Percentiles rank a stretch among this genome's conserved stretches.
Evolutionary conservation across 2,329 filamentous ascomycete genomes (phyloP).

Genomic region (Aspergillus bombycis): DNA sequence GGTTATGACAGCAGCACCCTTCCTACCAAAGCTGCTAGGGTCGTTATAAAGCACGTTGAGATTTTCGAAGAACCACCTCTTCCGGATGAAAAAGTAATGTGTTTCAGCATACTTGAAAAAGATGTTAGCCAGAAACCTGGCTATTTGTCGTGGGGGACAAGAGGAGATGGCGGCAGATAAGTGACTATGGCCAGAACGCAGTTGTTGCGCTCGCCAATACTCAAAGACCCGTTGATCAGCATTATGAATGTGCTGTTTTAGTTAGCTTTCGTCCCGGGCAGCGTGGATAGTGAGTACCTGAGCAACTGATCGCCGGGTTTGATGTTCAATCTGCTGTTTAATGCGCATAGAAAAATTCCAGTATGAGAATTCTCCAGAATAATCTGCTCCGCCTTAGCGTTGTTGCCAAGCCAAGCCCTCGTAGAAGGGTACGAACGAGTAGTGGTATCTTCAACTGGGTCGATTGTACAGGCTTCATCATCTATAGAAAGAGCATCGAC

Average conservation of each 20-base stretch:
- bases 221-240: conserved; percentile 29
- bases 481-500: not conserved
- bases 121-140: conserved; percentile 51
- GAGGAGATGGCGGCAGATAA: conserved; percentile 42
- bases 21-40: conserved; percentile 37
- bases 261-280: not conserved
- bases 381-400: conserved; percentile 38
- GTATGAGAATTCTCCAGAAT: conserved; percentile 57
- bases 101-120: conserved; percentile 55
- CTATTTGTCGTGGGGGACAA: conserved; percentile 52
- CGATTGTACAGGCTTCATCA: conserved; percentile 18
- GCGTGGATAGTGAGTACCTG: not conserved
- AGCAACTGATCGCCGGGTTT: not conserved
- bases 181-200: conserved; percentile 46
- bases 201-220: conserved; percentile 52
- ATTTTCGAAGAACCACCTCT: conserved; percentile 47
- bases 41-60: conserved; percentile 49
- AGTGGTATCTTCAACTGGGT: conserved; percentile 18
- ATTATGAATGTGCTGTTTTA: conserved; percentile 30
- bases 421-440: conserved; percentile 9
- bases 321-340: conserved; percentile 53
- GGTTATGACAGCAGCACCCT: conserved; percentile 49
- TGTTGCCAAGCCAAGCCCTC: not conserved
- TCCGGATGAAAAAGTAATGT: conserved; percentile 55
- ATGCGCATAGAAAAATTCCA: conserved; percentile 59